A percentile compares a stretch with the other conserved stretches of the same genome.
Evolutionary conservation across 2,329 filamentous ascomycete genomes (phyloP).

Genomic region (Chrysosporium queenslandicum): DNA sequence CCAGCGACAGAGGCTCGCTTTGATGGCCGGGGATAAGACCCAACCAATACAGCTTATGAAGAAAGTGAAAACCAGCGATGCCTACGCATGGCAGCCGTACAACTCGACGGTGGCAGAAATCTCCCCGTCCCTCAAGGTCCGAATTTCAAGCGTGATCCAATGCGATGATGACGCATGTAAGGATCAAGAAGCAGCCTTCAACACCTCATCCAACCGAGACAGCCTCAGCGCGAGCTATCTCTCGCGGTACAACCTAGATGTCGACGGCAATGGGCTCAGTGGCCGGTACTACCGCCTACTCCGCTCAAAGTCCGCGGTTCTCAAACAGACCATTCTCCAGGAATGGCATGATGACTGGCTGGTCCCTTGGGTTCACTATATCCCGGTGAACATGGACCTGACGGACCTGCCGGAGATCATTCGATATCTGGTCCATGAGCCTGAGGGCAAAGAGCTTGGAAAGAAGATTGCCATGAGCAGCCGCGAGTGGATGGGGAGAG

Average conservation of each 20-base stretch:
- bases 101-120: constrained; percentile 9
- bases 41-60: constrained; percentile 3
- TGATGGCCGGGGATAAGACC: constrained; percentile 21
- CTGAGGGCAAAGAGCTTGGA: constrained; percentile 41
- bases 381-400: constrained; percentile 44
- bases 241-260: constrained; percentile 41
- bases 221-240: constrained; percentile 30
- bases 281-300: constrained; percentile 46
- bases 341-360: constrained; percentile 53
- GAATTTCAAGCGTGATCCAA: constrained; percentile 41
- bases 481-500: constrained; percentile 45
- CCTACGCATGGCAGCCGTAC: constrained; percentile 13
- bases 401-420: constrained; percentile 46
- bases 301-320: constrained; percentile 37
- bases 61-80: not conserved
- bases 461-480: constrained; percentile 46
- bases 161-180: constrained; percentile 33
- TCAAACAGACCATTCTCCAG: constrained; percentile 45
- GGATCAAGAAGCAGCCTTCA: constrained; percentile 18
- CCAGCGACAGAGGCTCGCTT: constrained; percentile 42
- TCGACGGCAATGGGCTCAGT: constrained; percentile 49
- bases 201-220: constrained; percentile 22
- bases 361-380: constrained; percentile 48
- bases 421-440: constrained; percentile 37
- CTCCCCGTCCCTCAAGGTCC: constrained; percentile 33